These are phyloP conservation scores for Aquilaria agallochum DNA, from an alignment of 441 rosid genomes.

Conservation along the genomic window DNA sequence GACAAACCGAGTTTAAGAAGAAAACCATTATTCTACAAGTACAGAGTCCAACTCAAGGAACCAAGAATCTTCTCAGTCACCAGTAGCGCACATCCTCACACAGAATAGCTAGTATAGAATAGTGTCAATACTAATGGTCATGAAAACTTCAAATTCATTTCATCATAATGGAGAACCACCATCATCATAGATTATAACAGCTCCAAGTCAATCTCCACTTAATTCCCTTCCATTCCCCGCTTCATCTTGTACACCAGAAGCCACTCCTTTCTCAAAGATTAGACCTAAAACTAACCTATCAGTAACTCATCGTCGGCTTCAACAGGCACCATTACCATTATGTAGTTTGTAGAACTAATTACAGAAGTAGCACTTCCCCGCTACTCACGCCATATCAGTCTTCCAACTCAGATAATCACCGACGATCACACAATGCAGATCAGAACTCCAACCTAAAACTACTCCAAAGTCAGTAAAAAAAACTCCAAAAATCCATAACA, in stretches of 20 bases:
- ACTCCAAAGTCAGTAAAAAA: background rate
- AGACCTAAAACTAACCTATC: background rate
- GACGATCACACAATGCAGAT: constrained; percentile 14
- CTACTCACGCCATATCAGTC: background rate
- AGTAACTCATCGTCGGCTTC: background rate
- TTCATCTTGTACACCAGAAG: background rate
- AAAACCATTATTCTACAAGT: too few relatives aligned
- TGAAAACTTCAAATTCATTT: too few relatives aligned
- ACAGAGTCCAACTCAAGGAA: too few relatives aligned
- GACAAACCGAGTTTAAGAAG: too few relatives aligned
- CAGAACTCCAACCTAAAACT: constrained; percentile 2
- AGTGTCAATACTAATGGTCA: too few relatives aligned
- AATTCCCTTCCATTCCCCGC: too few relatives aligned
- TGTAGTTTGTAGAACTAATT: background rate
- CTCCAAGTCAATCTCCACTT: too few relatives aligned
- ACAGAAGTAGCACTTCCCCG: background rate
- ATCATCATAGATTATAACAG: too few relatives aligned
- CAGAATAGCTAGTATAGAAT: too few relatives aligned
- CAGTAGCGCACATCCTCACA: too few relatives aligned
- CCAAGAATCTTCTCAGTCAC: too few relatives aligned
- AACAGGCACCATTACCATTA: background rate
- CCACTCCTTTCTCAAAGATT: background rate
- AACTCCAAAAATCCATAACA: background rate
- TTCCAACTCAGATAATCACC: background rate
- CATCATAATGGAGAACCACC: too few relatives aligned